Percentiles rank a stretch among this genome's conserved stretches.
Evolutionary conservation across 495 filamentous ascomycete species (phyloP).

Genomic region (Neurospora sp.): DNA sequence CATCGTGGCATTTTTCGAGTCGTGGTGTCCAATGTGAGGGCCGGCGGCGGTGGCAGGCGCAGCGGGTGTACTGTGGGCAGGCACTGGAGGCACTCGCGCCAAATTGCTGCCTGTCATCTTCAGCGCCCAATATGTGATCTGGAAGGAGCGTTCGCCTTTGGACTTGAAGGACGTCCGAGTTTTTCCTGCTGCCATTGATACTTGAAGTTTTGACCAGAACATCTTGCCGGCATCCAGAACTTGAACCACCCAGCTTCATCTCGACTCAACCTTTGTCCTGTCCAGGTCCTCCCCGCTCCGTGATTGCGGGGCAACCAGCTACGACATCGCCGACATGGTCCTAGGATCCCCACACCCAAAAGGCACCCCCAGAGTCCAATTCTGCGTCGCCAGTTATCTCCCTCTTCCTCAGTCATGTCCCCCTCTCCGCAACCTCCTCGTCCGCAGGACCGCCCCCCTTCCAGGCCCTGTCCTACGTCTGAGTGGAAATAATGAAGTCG

Average conservation of each 20-base stretch:
- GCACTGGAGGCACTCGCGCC: background rate
- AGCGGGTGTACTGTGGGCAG: background rate
- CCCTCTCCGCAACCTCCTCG: background rate
- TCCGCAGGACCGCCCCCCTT: background rate
- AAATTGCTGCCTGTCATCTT: background rate
- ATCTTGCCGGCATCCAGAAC: background rate
- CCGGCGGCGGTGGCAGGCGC: background rate
- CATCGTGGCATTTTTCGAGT: background rate
- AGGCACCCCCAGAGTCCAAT: background rate
- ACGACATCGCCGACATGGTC: background rate
- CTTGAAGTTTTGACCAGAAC: background rate
- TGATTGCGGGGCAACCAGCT: background rate
- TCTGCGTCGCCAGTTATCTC: background rate
- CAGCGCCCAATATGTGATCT: background rate
- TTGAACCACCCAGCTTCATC: background rate
- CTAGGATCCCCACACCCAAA: background rate
- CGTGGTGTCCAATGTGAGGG: background rate
- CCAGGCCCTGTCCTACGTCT: background rate
- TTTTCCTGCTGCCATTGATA: background rate
- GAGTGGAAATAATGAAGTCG: background rate
- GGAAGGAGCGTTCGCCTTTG: background rate
- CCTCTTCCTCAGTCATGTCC: background rate
- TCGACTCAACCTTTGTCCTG: background rate
- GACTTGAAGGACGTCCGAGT: background rate
- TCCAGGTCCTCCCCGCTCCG: background rate